phyloP scores from a whole-genome alignment of 2,329 filamentous ascomycete species.

The Ophiostoma australiae region DNA sequence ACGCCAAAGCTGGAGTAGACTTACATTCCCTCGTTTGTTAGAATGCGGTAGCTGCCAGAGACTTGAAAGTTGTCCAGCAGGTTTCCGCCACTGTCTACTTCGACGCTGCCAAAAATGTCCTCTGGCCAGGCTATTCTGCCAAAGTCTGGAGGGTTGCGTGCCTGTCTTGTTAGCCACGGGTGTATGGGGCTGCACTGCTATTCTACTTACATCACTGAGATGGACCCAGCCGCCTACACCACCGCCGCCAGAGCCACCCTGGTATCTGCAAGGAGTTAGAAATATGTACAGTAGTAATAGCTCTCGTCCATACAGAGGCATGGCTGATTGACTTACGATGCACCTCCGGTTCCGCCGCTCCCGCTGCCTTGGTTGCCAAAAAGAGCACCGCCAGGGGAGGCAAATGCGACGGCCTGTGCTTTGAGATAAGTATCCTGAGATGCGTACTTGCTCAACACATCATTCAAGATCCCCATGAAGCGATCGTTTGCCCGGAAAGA shows the following conservation, averaged over 20 bases:
- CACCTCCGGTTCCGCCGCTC: slow-evolving; percentile 43
- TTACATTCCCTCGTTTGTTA: slow-evolving; percentile 65
- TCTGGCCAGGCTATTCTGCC: slow-evolving; percentile 65
- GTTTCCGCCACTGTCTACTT: slow-evolving; percentile 53
- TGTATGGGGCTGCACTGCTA: background rate
- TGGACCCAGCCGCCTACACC: slow-evolving; percentile 61
- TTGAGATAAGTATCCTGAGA: slow-evolving; percentile 31
- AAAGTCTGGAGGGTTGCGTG: slow-evolving; percentile 60
- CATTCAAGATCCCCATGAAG: slow-evolving; percentile 45
- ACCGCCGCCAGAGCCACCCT: slow-evolving; percentile 57
- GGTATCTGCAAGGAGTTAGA: slow-evolving; percentile 31
- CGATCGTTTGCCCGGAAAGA: slow-evolving; percentile 55
- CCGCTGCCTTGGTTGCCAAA: slow-evolving; percentile 49
- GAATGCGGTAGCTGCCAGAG: slow-evolving; percentile 47
- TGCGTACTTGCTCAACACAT: slow-evolving; percentile 34
- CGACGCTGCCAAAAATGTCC: slow-evolving; percentile 64
- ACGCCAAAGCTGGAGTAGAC: slow-evolving; percentile 33
- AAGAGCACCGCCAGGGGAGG: slow-evolving; percentile 51
- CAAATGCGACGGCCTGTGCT: slow-evolving; percentile 54
- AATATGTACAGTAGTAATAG: background rate
- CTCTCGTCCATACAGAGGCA: background rate
- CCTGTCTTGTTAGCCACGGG: slow-evolving; percentile 25
- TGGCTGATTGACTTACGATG: slow-evolving; percentile 22
- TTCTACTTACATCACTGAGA: slow-evolving; percentile 48
- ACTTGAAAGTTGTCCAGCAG: slow-evolving; percentile 29